A percentile compares a stretch with the other conserved stretches of the same genome.
phyloP scores from a whole-genome alignment of 2,329 filamentous ascomycete species.

The Lachnum nothofagi region DNA sequence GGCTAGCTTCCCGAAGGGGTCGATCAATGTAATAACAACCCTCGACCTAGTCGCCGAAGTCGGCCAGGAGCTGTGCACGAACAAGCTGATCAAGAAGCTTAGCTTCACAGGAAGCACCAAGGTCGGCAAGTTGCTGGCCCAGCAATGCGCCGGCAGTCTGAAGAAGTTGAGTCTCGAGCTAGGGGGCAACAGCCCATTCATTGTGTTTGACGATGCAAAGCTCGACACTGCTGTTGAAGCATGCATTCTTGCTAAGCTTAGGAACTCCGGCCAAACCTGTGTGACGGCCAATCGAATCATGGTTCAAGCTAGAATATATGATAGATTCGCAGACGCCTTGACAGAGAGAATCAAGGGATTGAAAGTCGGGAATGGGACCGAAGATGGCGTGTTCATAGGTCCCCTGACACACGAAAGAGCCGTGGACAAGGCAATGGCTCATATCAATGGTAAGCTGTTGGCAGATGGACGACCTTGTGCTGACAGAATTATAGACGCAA shows the following conservation, averaged over 20 bases:
- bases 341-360: conserved; percentile 68
- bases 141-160: conserved; percentile 74
- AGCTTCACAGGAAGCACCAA: conserved; percentile 83
- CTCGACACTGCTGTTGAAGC: conserved; percentile 78
- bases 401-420: conserved; percentile 83
- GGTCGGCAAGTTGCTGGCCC: conserved; percentile 75
- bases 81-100: conserved; percentile 75
- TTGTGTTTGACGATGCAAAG: conserved; percentile 94
- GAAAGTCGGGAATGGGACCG: conserved; percentile 71
- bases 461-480: no score
- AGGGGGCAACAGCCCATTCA: conserved; percentile 91
- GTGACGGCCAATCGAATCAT: conserved; percentile 84
- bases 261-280: conserved; percentile 91
- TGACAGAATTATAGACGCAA: no score
- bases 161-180: conserved; percentile 85
- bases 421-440: conserved; percentile 69
- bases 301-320: conserved; percentile 72
- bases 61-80: conserved; percentile 70
- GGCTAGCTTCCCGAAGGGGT: conserved; percentile 83
- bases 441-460: no score
- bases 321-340: conserved; percentile 64
- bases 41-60: conserved; percentile 74
- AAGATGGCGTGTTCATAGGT: conserved; percentile 67
- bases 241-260: conserved; percentile 84
- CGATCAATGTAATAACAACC: conserved; percentile 83